phyloP scores from a whole-genome alignment of 495 filamentous ascomycete species.

The Hypoxylon crocopeplum region DNA sequence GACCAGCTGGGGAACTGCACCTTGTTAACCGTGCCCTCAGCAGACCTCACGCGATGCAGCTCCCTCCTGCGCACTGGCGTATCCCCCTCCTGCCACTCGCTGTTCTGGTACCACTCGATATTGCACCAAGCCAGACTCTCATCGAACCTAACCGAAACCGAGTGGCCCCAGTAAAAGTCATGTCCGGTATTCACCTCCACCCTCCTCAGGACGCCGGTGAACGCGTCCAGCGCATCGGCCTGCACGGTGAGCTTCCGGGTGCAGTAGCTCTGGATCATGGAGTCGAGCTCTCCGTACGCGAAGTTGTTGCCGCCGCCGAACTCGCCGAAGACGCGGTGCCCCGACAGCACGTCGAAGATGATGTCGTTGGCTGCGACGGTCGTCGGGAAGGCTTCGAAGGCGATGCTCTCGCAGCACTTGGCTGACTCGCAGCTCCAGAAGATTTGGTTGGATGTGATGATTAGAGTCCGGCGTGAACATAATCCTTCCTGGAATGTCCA shows the following conservation, averaged over 20 bases:
- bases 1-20: constrained; percentile 31
- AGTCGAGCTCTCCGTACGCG: constrained; percentile 10
- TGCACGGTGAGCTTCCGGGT: constrained; percentile 11
- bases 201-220: constrained; percentile 16
- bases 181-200: constrained; percentile 16
- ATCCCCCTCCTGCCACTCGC: neutral
- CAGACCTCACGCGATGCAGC: constrained; percentile 4
- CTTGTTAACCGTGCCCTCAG: constrained; percentile 2
- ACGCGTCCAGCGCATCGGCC: constrained; percentile 21
- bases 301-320: constrained; percentile 23
- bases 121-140: constrained; percentile 20
- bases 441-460: constrained; percentile 39
- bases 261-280: constrained; percentile 10
- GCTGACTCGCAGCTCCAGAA: constrained; percentile 37
- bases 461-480: constrained; percentile 43
- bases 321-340: constrained; percentile 18
- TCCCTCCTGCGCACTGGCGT: constrained; percentile 5
- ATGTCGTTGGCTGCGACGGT: constrained; percentile 11
- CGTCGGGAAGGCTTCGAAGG: constrained; percentile 21
- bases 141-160: constrained; percentile 15
- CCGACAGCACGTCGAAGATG: constrained; percentile 10
- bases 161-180: constrained; percentile 27
- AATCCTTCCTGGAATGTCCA: constrained; percentile 53
- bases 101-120: constrained; percentile 5
- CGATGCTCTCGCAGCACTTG: constrained; percentile 26